Evolutionary conservation across 2,329 filamentous ascomycete species (phyloP).

Genomic region (Fusarium torreyae): DNA sequence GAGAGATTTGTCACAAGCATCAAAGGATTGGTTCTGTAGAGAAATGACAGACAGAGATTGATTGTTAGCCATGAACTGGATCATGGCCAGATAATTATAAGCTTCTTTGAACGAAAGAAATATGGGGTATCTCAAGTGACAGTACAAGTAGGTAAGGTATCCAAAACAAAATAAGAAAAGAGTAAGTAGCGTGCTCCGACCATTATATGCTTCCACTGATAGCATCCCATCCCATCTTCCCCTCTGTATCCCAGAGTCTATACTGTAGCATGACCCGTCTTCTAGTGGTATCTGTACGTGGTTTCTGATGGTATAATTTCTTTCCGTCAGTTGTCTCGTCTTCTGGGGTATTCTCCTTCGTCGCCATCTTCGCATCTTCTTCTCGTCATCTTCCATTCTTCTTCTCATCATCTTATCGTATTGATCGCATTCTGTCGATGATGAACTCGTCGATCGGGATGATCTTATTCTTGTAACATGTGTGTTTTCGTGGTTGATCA

Average conservation of each 20-base stretch:
- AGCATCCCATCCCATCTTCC: slow-evolving; percentile 19
- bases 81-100: slow-evolving; percentile 41
- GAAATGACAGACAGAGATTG: slow-evolving; percentile 20
- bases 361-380: slow-evolving; percentile 24
- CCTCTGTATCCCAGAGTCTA: slow-evolving; percentile 25
- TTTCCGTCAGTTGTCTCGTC: slow-evolving; percentile 21
- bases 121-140: slow-evolving; percentile 52
- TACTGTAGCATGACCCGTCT: slow-evolving; percentile 28
- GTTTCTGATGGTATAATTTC: slow-evolving; percentile 26
- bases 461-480: neutral
- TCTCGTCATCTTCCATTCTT: slow-evolving; percentile 9
- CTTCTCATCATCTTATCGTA: slow-evolving; percentile 16
- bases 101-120: slow-evolving; percentile 46
- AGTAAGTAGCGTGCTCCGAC: slow-evolving; percentile 32
- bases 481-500: neutral
- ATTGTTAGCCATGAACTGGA: slow-evolving; percentile 26
- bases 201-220: slow-evolving; percentile 38
- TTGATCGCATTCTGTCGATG: slow-evolving; percentile 2
- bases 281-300: slow-evolving; percentile 42
- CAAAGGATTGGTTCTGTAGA: neutral
- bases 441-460: neutral
- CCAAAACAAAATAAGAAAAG: slow-evolving; percentile 26
- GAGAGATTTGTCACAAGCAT: neutral
- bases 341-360: slow-evolving; percentile 24
- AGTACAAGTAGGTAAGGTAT: slow-evolving; percentile 45